phyloP scores from a whole-genome alignment of 106 monocot species.

The Platanthera guangdongensis region DNA sequence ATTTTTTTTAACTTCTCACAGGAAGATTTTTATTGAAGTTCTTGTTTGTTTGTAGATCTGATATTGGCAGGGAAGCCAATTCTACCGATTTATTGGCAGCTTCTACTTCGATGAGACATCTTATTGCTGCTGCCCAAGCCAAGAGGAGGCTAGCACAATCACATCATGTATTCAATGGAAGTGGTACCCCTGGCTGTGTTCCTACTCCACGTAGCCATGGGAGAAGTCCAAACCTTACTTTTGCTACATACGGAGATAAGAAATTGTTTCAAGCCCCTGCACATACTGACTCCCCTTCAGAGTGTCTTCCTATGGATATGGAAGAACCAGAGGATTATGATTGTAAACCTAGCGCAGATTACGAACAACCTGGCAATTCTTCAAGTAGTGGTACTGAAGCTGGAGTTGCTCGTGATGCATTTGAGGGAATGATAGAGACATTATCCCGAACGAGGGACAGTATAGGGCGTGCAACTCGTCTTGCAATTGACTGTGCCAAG shows the following conservation, averaged over 20 bases:
- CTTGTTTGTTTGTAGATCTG: slow-evolving; percentile 25
- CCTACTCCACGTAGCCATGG: slow-evolving; percentile 29
- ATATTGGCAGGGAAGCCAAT: slow-evolving; percentile 17
- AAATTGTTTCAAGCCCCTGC: slow-evolving; percentile 24
- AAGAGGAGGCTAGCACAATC: slow-evolving; percentile 62
- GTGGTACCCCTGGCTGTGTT: slow-evolving; percentile 25
- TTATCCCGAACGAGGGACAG: slow-evolving; percentile 90
- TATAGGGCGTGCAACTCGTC: slow-evolving; percentile 89
- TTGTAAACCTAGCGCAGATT: slow-evolving; percentile 29
- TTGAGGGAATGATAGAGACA: slow-evolving; percentile 93
- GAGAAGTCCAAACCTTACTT: slow-evolving; percentile 46
- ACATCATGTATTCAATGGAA: slow-evolving; percentile 20
- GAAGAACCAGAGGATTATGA: slow-evolving; percentile 36
- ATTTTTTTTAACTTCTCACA: neutral
- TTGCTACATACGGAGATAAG: slow-evolving; percentile 21
- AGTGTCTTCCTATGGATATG: slow-evolving; percentile 17
- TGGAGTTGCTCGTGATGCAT: slow-evolving; percentile 78
- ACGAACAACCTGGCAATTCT: slow-evolving; percentile 31
- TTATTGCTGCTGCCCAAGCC: slow-evolving; percentile 93
- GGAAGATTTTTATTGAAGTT: slow-evolving; percentile 2
- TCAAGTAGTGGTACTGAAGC: slow-evolving; percentile 82
- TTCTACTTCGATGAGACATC: slow-evolving; percentile 70
- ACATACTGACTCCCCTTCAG: slow-evolving; percentile 32
- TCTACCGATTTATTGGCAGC: slow-evolving; percentile 16
- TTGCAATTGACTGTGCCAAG: slow-evolving; percentile 90